A percentile compares a stretch with the other conserved stretches of the same genome.
Conservation (phyloP, 805 yeast species). For the Metschnikowia corniflorae region DNA sequence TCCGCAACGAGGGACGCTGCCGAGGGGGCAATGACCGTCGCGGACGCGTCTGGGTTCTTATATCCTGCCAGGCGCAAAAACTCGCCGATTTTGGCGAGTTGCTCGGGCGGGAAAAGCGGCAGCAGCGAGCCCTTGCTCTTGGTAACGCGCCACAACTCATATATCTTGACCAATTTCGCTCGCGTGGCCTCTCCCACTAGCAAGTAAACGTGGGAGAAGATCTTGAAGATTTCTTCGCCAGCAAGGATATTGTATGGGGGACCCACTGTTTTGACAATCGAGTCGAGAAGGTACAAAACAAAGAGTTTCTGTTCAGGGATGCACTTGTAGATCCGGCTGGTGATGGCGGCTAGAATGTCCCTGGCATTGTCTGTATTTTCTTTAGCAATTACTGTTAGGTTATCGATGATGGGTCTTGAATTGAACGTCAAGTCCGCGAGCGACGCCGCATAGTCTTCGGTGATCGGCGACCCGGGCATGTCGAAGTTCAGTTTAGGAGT, state of each 20-base stretch:
- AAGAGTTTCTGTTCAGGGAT: slow-evolving; percentile 82
- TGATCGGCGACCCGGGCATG: slow-evolving; percentile 16
- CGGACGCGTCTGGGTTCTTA: slow-evolving; percentile 7
- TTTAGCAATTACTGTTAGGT: slow-evolving; percentile 78
- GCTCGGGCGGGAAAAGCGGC: slow-evolving; percentile 69
- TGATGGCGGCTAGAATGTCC: slow-evolving; percentile 72
- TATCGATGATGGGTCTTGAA: slow-evolving; percentile 85
- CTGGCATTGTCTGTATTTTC: slow-evolving; percentile 78
- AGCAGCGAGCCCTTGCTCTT: slow-evolving; percentile 53
- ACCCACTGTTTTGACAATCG: slow-evolving; percentile 88
- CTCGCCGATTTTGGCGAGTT: slow-evolving; percentile 66
- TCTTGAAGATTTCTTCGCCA: slow-evolving; percentile 62
- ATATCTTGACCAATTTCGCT: slow-evolving; percentile 65
- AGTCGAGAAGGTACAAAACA: slow-evolving; percentile 81
- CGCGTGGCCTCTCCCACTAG: slow-evolving; percentile 74
- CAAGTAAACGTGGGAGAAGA: slow-evolving; percentile 76
- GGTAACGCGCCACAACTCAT: slow-evolving; percentile 83
- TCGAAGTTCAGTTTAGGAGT: too few relatives aligned
- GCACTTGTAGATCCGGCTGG: slow-evolving; percentile 67
- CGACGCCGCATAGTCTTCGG: slow-evolving; percentile 64
- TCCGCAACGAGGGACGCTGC: slow-evolving; percentile 25
- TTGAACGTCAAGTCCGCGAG: slow-evolving; percentile 78
- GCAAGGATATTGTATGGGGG: slow-evolving; percentile 82
- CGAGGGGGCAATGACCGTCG: slow-evolving; percentile 4
- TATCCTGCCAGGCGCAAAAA: slow-evolving; percentile 49